phyloP scores from a whole-genome alignment of 2,329 filamentous ascomycete species.

The Cytospora schulzeri region DNA sequence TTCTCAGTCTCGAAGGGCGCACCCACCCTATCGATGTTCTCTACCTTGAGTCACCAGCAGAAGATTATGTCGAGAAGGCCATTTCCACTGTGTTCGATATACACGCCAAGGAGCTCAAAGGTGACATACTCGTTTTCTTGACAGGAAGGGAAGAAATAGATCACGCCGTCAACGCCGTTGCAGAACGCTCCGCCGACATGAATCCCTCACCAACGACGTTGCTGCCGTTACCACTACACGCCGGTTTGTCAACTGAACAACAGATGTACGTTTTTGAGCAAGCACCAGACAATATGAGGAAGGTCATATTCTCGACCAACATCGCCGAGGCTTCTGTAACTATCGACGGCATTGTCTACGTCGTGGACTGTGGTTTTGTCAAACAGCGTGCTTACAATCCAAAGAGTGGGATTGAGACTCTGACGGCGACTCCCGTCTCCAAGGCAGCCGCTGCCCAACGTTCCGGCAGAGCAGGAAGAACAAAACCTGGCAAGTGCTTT shows the following conservation, averaged over 20 bases:
- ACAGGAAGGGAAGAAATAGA: slow-evolving; percentile 95
- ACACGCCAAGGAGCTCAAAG: slow-evolving; percentile 75
- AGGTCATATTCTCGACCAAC: slow-evolving; percentile 92
- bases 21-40: slow-evolving; percentile 87
- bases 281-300: slow-evolving; percentile 77
- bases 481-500: slow-evolving; percentile 90
- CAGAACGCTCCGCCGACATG: slow-evolving; percentile 68
- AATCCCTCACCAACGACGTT: slow-evolving; percentile 61
- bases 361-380: slow-evolving; percentile 88
- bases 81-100: slow-evolving; percentile 86
- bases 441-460: slow-evolving; percentile 92
- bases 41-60: slow-evolving; percentile 74
- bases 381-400: slow-evolving; percentile 88
- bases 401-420: slow-evolving; percentile 79
- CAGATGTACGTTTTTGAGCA: slow-evolving; percentile 95
- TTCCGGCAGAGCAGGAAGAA: slow-evolving; percentile 86
- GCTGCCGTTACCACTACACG: slow-evolving; percentile 79
- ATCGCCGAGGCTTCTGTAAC: slow-evolving; percentile 96
- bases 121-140: slow-evolving; percentile 88
- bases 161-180: slow-evolving; percentile 73
- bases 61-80: slow-evolving; percentile 84
- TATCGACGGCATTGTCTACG: slow-evolving; percentile 87
- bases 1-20: slow-evolving; percentile 84
- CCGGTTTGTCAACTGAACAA: slow-evolving; percentile 84
- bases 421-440: slow-evolving; percentile 80